Percentiles rank a stretch among this genome's conserved stretches.
These are phyloP conservation scores for Oryza officinalis DNA, from an alignment of 176 grass and related monocot genomes.

Conservation along the genomic window DNA sequence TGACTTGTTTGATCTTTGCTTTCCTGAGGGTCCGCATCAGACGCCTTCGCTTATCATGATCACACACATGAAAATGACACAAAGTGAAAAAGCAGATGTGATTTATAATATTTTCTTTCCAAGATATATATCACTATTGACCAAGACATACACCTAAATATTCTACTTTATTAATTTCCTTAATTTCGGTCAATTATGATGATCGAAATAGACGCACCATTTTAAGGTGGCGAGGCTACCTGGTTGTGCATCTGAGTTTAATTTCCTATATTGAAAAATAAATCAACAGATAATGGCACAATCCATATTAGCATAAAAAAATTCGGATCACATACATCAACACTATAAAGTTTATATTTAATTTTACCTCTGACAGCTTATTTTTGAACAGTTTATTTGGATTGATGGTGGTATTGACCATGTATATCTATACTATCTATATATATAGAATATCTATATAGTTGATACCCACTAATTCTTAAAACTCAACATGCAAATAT, in stretches of 20 bases:
- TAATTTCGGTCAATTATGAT: not conserved
- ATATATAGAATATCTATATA: no score
- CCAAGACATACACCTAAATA: not conserved
- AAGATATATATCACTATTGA: not conserved
- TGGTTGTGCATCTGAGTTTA: not conserved
- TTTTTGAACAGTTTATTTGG: not conserved
- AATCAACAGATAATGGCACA: not conserved
- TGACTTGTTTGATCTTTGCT: constrained; percentile 7
- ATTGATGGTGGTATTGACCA: not conserved
- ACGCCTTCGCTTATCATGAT: constrained; percentile 34
- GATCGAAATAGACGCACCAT: not conserved
- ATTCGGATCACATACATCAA: not conserved
- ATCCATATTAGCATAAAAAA: not conserved
- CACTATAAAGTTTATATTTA: not conserved
- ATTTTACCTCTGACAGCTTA: not conserved
- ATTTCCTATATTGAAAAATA: not conserved
- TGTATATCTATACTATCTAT: no score
- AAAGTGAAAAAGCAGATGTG: constrained; percentile 15
- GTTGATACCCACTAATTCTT: no score
- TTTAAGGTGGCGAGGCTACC: not conserved
- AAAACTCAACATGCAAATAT: no score
- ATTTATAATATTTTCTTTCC: not conserved
- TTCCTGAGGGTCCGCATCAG: not conserved
- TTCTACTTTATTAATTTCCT: not conserved
- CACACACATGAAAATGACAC: constrained; percentile 14